These are phyloP conservation scores for Teratosphaeria nubilosa DNA, from an alignment of 2,329 filamentous ascomycete species.

Conservation along the genomic window DNA sequence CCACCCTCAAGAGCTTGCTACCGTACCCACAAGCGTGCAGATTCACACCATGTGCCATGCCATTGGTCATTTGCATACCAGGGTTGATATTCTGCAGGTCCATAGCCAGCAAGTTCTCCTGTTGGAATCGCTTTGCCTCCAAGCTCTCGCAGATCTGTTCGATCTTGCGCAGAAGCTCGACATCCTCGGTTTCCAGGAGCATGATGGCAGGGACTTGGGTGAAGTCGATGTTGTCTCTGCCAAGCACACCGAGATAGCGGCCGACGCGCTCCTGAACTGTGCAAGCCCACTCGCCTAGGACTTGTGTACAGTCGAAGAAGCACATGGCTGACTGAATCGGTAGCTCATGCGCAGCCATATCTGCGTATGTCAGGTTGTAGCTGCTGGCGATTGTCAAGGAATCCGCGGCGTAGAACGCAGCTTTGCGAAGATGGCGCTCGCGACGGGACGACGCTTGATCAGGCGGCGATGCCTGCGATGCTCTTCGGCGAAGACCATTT, in stretches of 20 bases:
- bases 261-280: conserved; percentile 93
- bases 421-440: conserved; percentile 81
- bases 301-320: conserved; percentile 85
- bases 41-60: conserved; percentile 28
- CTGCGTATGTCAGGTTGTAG: conserved; percentile 73
- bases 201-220: conserved; percentile 75
- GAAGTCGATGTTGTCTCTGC: conserved; percentile 70
- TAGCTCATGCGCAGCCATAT: conserved; percentile 72
- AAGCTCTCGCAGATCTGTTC: conserved; percentile 66
- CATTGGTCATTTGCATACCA: conserved; percentile 34
- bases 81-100: conserved; percentile 36
- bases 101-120: conserved; percentile 44
- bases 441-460: conserved; percentile 50
- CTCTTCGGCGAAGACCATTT: conserved; percentile 21
- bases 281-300: conserved; percentile 87
- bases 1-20: conserved; percentile 72
- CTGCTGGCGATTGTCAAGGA: conserved; percentile 82
- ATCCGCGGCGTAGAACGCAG: conserved; percentile 90
- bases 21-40: conserved; percentile 61
- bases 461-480: conserved; percentile 9
- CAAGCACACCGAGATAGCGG: conserved; percentile 74
- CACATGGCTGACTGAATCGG: conserved; percentile 87
- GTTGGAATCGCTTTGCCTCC: conserved; percentile 59
- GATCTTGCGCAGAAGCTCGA: conserved; percentile 73
- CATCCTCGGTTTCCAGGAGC: conserved; percentile 84